These are phyloP conservation scores for Pistacia integerrima DNA, from an alignment of 345 rosid species.

Conservation along the genomic window DNA sequence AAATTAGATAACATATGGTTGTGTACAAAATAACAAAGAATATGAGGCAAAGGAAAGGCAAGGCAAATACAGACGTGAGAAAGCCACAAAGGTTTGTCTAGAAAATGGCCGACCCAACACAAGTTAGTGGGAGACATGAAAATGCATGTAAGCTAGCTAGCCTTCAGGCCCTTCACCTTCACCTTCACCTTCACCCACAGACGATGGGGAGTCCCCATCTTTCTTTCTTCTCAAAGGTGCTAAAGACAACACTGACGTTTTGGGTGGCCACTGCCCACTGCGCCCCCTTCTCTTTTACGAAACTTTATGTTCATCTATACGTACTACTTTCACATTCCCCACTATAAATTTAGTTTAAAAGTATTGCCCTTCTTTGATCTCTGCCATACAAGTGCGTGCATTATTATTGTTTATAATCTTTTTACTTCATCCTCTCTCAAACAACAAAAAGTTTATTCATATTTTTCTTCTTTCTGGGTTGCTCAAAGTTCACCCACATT, in stretches of 20 bases:
- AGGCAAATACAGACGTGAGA: conserved; percentile 20
- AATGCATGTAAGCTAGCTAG: neutral
- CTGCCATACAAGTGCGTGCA: too few species aligned
- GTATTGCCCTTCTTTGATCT: too few species aligned
- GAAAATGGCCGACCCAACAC: conserved; percentile 44
- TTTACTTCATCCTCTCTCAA: too few species aligned
- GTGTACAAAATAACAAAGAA: neutral
- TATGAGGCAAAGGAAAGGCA: neutral
- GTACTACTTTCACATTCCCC: too few species aligned
- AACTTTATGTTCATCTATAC: too few species aligned
- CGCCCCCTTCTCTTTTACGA: neutral
- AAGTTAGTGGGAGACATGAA: conserved; percentile 44
- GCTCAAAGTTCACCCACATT: too few species aligned
- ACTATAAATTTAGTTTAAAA: too few species aligned
- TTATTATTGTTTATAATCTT: too few species aligned
- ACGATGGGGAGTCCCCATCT: neutral
- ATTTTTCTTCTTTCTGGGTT: too few species aligned
- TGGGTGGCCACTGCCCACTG: conserved; percentile 25
- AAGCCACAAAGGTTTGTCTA: conserved; percentile 35
- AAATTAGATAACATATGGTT: too few species aligned
- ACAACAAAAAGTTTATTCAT: too few species aligned
- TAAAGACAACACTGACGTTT: conserved; percentile 33
- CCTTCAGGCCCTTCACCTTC: neutral
- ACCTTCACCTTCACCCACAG: too few species aligned
- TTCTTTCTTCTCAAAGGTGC: neutral